Conservation (phyloP, 2,329 filamentous ascomycete species). For the Trichoderma sp. region DNA sequence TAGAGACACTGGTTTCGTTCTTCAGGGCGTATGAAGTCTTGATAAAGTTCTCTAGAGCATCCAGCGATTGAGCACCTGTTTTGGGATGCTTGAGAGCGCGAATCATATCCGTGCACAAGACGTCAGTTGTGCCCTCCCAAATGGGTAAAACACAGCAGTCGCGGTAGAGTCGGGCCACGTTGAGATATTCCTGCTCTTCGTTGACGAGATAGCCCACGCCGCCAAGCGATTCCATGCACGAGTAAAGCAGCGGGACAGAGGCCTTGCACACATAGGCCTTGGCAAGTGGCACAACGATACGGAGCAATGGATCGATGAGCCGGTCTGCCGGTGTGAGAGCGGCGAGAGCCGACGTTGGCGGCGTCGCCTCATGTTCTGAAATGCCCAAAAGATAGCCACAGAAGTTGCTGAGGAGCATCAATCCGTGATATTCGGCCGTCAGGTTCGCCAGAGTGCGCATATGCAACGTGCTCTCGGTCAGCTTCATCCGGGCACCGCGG, state of each 20-base stretch:
- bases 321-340: constrained; percentile 35
- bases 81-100: constrained; percentile 47
- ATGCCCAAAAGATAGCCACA: constrained; percentile 54
- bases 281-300: constrained; percentile 57
- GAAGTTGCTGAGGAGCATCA: constrained; percentile 56
- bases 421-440: constrained; percentile 54
- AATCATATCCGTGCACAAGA: constrained; percentile 56
- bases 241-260: constrained; percentile 49
- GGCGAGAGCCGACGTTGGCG: constrained; percentile 25
- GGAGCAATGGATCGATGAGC: constrained; percentile 46
- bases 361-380: constrained; percentile 42
- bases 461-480: constrained; percentile 55
- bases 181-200: constrained; percentile 60
- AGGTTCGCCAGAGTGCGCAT: constrained; percentile 57
- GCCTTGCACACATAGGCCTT: constrained; percentile 58
- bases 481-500: constrained; percentile 42
- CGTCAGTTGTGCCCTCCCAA: constrained; percentile 72
- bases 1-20: constrained; percentile 24
- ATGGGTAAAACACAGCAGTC: constrained; percentile 64
- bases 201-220: constrained; percentile 67
- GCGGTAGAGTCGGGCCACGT: constrained; percentile 63
- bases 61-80: constrained; percentile 36
- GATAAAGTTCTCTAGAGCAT: constrained; percentile 46
- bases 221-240: constrained; percentile 63
- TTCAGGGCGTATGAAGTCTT: constrained; percentile 25